phyloP scores from a whole-genome alignment of 1,284 basidiomycete species.

The Laetiporus sulphureus region DNA sequence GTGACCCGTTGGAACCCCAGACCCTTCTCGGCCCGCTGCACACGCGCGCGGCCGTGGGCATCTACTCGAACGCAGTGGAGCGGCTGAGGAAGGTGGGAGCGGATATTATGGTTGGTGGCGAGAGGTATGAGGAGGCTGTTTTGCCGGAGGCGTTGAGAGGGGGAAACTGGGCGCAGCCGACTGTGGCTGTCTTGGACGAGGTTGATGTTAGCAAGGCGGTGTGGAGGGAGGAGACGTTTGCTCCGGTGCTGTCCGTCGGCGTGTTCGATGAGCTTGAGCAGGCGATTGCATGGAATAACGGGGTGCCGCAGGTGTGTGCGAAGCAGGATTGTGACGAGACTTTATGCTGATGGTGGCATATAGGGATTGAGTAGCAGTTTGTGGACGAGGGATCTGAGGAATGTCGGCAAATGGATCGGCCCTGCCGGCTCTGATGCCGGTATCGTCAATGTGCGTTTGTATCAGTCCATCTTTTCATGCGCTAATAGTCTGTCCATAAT shows the following conservation, averaged over 20 bases:
- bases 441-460: conserved; percentile 67
- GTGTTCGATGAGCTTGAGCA: conserved; percentile 87
- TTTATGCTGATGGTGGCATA: background rate
- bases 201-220: conserved; percentile 47
- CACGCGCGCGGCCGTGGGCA: conserved; percentile 56
- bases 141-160: conserved; percentile 39
- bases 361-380: conserved; percentile 84
- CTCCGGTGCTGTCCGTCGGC: conserved; percentile 83
- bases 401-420: conserved; percentile 89
- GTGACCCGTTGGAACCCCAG: conserved; percentile 69
- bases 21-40: conserved; percentile 90
- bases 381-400: conserved; percentile 82
- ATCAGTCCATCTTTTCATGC: background rate
- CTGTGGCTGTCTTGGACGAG: conserved; percentile 67
- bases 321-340: too few species aligned
- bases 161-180: conserved; percentile 88
- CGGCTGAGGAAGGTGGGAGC: conserved; percentile 64
- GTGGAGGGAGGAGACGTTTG: conserved; percentile 84
- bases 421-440: conserved; percentile 81
- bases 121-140: conserved; percentile 31
- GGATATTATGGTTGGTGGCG: conserved; percentile 71
- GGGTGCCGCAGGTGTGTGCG: conserved; percentile 61
- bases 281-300: conserved; percentile 91
- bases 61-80: conserved; percentile 60
- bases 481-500: conserved; percentile 6